A percentile compares a stretch with the other conserved stretches of the same genome.
Conservation (phyloP, 257 asterid genomes). For the Cynanchum wilfordii region DNA sequence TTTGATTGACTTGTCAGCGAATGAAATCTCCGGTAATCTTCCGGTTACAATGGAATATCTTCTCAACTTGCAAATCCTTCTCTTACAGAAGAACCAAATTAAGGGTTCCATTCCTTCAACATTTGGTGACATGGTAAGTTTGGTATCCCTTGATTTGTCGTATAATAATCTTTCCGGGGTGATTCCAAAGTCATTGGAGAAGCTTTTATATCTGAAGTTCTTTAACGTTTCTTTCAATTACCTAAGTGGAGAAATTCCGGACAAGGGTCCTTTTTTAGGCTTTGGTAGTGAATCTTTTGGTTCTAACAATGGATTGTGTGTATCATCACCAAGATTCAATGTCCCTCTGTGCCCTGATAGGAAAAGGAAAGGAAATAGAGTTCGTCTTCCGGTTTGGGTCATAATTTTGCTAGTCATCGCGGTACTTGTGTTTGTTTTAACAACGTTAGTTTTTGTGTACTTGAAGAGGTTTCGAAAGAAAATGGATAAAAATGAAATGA, state of each 20-base stretch:
- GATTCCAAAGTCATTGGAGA: slow-evolving; percentile 23
- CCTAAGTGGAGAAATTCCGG: slow-evolving; percentile 25
- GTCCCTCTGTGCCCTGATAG: slow-evolving; percentile 16
- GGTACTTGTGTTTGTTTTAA: too few relatives aligned
- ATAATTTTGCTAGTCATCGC: too few relatives aligned
- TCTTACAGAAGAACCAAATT: too few relatives aligned
- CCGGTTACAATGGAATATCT: not conserved
- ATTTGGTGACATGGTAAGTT: slow-evolving; percentile 9
- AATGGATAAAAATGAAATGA: too few relatives aligned
- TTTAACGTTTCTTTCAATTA: slow-evolving; percentile 23
- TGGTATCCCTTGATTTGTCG: slow-evolving; percentile 22
- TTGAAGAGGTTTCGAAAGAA: too few relatives aligned
- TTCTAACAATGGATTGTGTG: slow-evolving; percentile 23
- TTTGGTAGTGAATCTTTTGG: slow-evolving; percentile 19
- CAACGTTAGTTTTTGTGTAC: too few relatives aligned
- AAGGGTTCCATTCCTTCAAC: slow-evolving; percentile 27
- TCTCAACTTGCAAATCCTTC: not conserved
- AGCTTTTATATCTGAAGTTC: slow-evolving; percentile 5
- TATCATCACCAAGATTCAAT: not conserved
- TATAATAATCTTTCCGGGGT: slow-evolving; percentile 22
- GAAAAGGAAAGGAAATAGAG: not conserved
- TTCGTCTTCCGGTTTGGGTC: too few relatives aligned
- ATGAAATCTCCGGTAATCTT: not conserved
- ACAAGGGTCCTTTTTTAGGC: slow-evolving; percentile 18
- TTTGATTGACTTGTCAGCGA: slow-evolving; percentile 7